Evolutionary conservation across 345 rosid genomes (phyloP), one percentile per base, ranked within the genome.

Genomic region (Arabidopsis suecica): DNA sequence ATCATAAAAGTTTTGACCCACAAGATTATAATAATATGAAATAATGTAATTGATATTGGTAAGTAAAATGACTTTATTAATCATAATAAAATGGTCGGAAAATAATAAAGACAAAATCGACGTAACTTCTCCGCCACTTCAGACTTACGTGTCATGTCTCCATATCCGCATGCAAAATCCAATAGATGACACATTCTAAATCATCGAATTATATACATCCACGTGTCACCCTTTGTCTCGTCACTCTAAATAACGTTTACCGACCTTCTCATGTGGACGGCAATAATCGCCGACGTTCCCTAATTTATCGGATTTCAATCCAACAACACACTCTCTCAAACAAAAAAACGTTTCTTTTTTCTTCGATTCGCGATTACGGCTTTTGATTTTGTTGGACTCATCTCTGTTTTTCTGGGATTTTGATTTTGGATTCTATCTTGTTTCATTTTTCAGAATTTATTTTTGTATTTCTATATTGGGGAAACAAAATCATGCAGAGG

Each of bases 401-500:
- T 11, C 3, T 47, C 16, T 5, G 20, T 55, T 53, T 23, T 50
- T 7, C 38, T 28, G 55, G 13, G 41, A 13, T 47, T 47, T 47
- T 36, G 16, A n/a, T 54, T 38, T 38, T 14, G 14, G 28, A 12
- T 20, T 38, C 36, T 6, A 37, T 1, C 23, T 55, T 68, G 53
- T 16, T 51, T 53, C 42, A 28, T 71, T 40, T 59, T 38, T n/a
- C 5, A 23, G 22, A 68, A 23, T 40, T 10, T 42, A 9, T 0
- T 20, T 2, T 30, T 9, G n/a, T 53, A 50, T 44, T 23, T 32
- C 12, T 10, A 32, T 59, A 32, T 34, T 61, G 53, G 51, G 51
- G 53, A 69, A 22, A 30, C 13, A 22, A 18, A 74, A 79, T 61
- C 49, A 87, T 94, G 91, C 96, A 87, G 87, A 84, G 91, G 56